These are phyloP conservation scores for Avena eriantha DNA, from an alignment of 176 grass and related monocot species.

Conservation along the genomic window DNA sequence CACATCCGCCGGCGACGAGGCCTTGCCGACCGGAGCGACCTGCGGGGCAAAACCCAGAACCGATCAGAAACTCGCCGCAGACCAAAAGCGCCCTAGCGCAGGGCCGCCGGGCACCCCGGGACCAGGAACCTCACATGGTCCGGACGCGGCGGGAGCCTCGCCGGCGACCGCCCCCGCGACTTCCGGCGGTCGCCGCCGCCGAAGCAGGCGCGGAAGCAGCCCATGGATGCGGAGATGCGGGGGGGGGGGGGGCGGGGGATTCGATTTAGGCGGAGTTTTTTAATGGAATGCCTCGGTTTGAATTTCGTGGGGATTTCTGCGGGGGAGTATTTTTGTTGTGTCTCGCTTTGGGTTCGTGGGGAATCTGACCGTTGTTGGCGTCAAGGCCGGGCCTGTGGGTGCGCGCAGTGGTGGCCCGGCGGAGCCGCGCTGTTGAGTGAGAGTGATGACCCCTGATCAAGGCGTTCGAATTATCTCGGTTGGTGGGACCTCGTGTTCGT, in stretches of 20 bases:
- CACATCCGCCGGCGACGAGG: constrained; percentile 3
- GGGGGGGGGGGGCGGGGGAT: not conserved
- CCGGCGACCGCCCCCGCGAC: constrained; percentile 25
- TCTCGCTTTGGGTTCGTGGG: constrained; percentile 24
- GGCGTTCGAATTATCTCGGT: constrained; percentile 6
- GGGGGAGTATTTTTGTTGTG: constrained; percentile 1
- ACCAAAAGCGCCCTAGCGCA: not conserved
- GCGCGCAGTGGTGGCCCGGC: not conserved
- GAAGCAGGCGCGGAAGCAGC: constrained; percentile 94
- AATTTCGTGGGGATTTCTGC: constrained; percentile 3
- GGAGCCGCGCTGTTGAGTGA: not conserved
- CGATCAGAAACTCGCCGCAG: constrained; percentile 16
- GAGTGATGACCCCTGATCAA: not conserved
- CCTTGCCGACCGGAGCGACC: constrained; percentile 18
- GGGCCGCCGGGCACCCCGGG: not conserved
- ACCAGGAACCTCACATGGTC: constrained; percentile 40
- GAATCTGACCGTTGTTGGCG: constrained; percentile 58
- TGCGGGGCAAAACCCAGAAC: constrained; percentile 24
- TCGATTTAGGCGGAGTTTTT: not conserved
- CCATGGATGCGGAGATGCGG: constrained; percentile 59
- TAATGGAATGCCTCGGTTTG: constrained; percentile 9
- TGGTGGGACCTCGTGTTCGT: not conserved
- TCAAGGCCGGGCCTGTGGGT: not conserved
- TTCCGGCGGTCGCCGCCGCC: constrained; percentile 46
- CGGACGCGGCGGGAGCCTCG: constrained; percentile 33